Conservation (phyloP, 345 rosid genomes). For the Cardiospermum halicacabum region DNA sequence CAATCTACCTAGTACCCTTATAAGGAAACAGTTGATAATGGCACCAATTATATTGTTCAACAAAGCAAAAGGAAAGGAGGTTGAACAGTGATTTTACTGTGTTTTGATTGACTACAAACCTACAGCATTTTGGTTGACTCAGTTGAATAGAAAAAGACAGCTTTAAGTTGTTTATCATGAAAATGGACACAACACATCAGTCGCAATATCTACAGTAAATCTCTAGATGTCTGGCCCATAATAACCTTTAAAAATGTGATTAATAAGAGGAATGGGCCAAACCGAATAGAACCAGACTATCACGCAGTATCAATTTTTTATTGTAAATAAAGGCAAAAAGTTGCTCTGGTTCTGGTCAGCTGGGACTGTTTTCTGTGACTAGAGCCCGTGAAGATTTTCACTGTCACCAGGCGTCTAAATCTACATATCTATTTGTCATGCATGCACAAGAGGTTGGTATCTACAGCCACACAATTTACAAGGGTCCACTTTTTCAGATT, state of each 20-base stretch:
- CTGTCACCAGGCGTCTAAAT: conserved; percentile 12
- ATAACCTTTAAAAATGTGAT: conserved; percentile 12
- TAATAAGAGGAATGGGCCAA: conserved; percentile 14
- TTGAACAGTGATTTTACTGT: too few species aligned
- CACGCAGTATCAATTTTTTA: conserved; percentile 19
- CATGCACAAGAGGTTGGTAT: conserved; percentile 19
- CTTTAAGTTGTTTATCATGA: too few species aligned
- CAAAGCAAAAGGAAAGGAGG: too few species aligned
- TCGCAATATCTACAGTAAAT: too few species aligned
- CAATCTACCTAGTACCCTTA: background rate
- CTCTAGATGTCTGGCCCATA: conserved; percentile 6
- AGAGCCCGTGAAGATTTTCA: conserved; percentile 25
- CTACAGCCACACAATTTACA: conserved; percentile 3
- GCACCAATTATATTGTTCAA: background rate
- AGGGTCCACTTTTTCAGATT: conserved; percentile 14
- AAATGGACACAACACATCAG: too few species aligned
- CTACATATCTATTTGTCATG: conserved; percentile 24
- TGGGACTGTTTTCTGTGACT: conserved; percentile 10
- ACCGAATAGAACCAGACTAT: conserved; percentile 13
- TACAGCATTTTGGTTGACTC: too few species aligned
- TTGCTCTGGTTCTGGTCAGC: conserved; percentile 15
- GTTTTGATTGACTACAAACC: too few species aligned
- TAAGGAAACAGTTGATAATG: background rate
- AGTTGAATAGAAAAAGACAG: too few species aligned
- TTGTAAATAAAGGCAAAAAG: conserved; percentile 23